phyloP scores from a whole-genome alignment of 139 green algal genomes.

The Pseudopediastrum boryanum region DNA sequence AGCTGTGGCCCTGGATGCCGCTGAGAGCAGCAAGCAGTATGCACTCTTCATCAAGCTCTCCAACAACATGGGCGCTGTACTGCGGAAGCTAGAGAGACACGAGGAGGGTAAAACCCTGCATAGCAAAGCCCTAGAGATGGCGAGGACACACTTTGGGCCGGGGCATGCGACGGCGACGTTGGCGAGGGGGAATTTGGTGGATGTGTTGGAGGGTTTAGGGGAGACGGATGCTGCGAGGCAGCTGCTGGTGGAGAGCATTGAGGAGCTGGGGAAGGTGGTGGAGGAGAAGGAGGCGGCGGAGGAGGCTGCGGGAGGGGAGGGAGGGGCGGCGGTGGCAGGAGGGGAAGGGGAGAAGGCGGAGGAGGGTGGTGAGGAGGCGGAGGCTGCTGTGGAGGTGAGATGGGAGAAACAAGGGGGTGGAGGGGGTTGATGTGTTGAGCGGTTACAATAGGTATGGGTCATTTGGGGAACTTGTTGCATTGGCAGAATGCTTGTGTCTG shows the following conservation, averaged over 20 bases:
- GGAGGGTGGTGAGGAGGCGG: no score
- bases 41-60: constrained; percentile 43
- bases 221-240: neutral
- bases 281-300: constrained; percentile 35
- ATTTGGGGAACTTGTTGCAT: no score
- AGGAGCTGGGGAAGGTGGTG: constrained; percentile 16
- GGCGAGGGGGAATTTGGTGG: constrained; percentile 35
- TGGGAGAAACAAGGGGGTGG: no score
- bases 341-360: no score
- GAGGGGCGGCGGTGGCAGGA: neutral
- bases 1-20: constrained; percentile 30
- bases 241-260: constrained; percentile 31
- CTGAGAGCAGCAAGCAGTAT: constrained; percentile 28
- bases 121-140: constrained; percentile 22
- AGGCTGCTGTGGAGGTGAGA: no score
- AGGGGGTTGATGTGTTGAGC: no score
- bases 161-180: constrained; percentile 34
- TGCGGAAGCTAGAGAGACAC: constrained; percentile 31
- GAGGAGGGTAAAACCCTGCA: constrained; percentile 38
- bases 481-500: no score
- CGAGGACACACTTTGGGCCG: constrained; percentile 31
- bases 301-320: neutral
- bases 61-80: constrained; percentile 47
- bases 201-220: constrained; percentile 29
- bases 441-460: no score